Conservation (phyloP, 2,329 filamentous ascomycete genomes). For the Dichotomopilus funicola region DNA sequence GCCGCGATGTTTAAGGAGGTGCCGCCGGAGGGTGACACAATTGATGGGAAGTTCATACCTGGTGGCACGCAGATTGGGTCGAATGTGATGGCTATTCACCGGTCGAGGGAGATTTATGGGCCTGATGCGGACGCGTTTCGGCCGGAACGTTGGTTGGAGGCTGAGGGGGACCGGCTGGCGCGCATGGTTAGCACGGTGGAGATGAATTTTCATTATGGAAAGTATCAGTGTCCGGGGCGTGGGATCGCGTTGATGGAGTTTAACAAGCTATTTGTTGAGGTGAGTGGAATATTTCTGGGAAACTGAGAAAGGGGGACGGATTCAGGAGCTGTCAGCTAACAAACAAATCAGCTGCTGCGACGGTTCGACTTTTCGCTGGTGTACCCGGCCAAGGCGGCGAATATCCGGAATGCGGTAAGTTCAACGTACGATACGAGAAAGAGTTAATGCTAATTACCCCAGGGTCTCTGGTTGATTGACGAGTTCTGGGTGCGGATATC, state of each 20-base stretch:
- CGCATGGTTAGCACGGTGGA: conserved; percentile 32
- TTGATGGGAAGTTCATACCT: conserved; percentile 31
- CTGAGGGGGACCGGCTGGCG: conserved; percentile 25
- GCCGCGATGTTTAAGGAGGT: conserved; percentile 23
- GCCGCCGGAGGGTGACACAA: conserved; percentile 26
- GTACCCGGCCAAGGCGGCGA: not conserved
- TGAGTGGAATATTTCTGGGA: conserved; percentile 19
- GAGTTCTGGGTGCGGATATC: not conserved
- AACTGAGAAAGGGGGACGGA: not conserved
- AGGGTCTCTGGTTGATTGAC: not conserved
- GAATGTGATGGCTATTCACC: conserved; percentile 24
- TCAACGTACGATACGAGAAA: not conserved
- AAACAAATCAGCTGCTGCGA: not conserved
- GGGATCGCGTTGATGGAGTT: conserved; percentile 37
- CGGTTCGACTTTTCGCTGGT: not conserved
- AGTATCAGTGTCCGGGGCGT: conserved; percentile 34
- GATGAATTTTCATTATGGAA: conserved; percentile 34
- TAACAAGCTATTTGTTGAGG: conserved; percentile 36
- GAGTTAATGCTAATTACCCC: too few species aligned
- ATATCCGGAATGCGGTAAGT: not conserved
- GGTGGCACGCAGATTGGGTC: conserved; percentile 34
- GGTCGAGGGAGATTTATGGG: conserved; percentile 29
- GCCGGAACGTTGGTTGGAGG: conserved; percentile 39
- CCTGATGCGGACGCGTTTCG: conserved; percentile 34
- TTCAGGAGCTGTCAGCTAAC: not conserved